Evolutionary conservation across 805 yeast species (phyloP).

Genomic region (Nakazawaea wickerhamii): DNA sequence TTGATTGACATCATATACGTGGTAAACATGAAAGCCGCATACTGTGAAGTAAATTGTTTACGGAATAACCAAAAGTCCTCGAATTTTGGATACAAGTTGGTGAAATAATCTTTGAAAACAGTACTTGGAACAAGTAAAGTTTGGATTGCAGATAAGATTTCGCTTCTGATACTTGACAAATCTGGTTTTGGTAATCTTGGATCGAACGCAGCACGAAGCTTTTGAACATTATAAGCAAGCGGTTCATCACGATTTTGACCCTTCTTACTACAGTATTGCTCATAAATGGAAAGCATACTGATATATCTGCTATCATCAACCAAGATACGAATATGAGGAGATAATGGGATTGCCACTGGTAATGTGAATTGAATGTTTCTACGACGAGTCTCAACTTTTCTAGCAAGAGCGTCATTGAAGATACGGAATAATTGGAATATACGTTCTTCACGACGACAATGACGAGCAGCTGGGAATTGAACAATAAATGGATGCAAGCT

Average conservation of each 20-base stretch:
- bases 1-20: constrained; percentile 93
- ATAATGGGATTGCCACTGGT: constrained; percentile 88
- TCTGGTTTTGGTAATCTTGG: constrained; percentile 93
- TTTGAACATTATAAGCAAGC: constrained; percentile 76
- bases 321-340: constrained; percentile 89
- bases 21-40: constrained; percentile 88
- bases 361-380: constrained; percentile 80
- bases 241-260: constrained; percentile 85
- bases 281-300: constrained; percentile 79
- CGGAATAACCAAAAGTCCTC: constrained; percentile 98
- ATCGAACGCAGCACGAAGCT: constrained; percentile 88
- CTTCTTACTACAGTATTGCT: constrained; percentile 70
- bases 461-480: constrained; percentile 97
- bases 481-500: constrained; percentile 88
- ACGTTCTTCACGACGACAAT: constrained; percentile 93
- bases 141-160: constrained; percentile 86
- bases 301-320: constrained; percentile 74
- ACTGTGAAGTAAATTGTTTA: constrained; percentile 90
- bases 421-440: constrained; percentile 88
- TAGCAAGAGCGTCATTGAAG: constrained; percentile 72
- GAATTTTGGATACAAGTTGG: constrained; percentile 62
- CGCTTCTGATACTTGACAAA: constrained; percentile 79
- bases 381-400: constrained; percentile 83
- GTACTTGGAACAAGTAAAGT: constrained; percentile 80
- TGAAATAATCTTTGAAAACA: constrained; percentile 73